Evolutionary conservation across 2,329 filamentous ascomycete genomes (phyloP).

Genomic region (Mariannaea elegans): DNA sequence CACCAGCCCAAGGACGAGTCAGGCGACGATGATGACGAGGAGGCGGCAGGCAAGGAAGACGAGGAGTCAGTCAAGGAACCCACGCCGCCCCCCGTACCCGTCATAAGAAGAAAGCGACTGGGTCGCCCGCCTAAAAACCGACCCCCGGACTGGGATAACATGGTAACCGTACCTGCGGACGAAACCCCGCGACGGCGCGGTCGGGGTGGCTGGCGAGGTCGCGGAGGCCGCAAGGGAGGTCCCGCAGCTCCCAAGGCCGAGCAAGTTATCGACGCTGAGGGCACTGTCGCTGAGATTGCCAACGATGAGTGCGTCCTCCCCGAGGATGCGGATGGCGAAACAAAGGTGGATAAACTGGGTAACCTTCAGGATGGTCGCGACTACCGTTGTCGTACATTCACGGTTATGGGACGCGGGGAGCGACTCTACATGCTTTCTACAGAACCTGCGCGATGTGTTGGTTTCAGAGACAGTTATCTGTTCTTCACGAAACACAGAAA

Average conservation of each 20-base stretch:
- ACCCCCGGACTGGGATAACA: constrained; percentile 79
- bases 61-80: constrained; percentile 61
- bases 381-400: constrained; percentile 96
- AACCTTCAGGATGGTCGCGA: constrained; percentile 84
- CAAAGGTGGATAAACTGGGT: constrained; percentile 91
- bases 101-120: constrained; percentile 79
- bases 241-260: constrained; percentile 80
- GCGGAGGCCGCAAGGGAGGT: constrained; percentile 73
- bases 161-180: constrained; percentile 63
- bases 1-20: constrained; percentile 63
- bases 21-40: constrained; percentile 51
- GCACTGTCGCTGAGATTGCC: constrained; percentile 88
- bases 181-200: constrained; percentile 71
- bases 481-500: constrained; percentile 99
- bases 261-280: constrained; percentile 91
- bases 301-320: constrained; percentile 92
- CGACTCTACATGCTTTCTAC: constrained; percentile 98
- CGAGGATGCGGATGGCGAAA: constrained; percentile 87
- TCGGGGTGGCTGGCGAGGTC: constrained; percentile 75
- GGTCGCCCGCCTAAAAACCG: constrained; percentile 87
- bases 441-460: constrained; percentile 94
- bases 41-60: constrained; percentile 48
- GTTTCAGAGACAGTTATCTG: constrained; percentile 96
- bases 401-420: constrained; percentile 82
- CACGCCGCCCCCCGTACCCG: constrained; percentile 65